These are phyloP conservation scores for Lactarius pseudohatsudake DNA, from an alignment of 768 basidiomycete genomes.

Conservation along the genomic window DNA sequence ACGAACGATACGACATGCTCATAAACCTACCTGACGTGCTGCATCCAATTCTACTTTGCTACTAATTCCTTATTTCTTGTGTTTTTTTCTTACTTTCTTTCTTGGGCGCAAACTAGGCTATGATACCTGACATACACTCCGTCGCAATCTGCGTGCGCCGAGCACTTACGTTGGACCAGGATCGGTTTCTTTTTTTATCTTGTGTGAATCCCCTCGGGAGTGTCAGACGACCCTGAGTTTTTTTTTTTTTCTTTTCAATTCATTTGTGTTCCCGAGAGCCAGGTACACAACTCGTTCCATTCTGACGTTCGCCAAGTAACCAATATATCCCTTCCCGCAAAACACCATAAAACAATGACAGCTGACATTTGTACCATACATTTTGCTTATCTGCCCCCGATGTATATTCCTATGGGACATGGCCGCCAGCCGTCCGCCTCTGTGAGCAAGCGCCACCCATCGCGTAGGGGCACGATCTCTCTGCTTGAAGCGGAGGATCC, in stretches of 20 bases:
- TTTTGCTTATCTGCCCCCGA: slow-evolving; percentile 24
- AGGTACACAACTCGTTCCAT: neutral
- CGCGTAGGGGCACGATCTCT: slow-evolving; percentile 26
- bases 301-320: neutral
- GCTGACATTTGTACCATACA: neutral
- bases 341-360: neutral
- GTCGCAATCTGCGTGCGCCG: slow-evolving; percentile 6
- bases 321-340: neutral
- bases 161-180: neutral
- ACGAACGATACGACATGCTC: neutral
- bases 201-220: neutral
- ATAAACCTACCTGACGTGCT: neutral
- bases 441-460: slow-evolving; percentile 58
- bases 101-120: slow-evolving; percentile 4
- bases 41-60: neutral
- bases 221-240: neutral
- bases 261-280: neutral
- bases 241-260: neutral
- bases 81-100: neutral
- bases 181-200: neutral
- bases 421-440: slow-evolving; percentile 52
- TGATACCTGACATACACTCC: slow-evolving; percentile 5
- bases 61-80: neutral
- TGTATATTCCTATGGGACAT: slow-evolving; percentile 66
- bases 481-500: neutral